Conservation (phyloP, 768 basidiomycete genomes). For the Boletales sp. region DNA sequence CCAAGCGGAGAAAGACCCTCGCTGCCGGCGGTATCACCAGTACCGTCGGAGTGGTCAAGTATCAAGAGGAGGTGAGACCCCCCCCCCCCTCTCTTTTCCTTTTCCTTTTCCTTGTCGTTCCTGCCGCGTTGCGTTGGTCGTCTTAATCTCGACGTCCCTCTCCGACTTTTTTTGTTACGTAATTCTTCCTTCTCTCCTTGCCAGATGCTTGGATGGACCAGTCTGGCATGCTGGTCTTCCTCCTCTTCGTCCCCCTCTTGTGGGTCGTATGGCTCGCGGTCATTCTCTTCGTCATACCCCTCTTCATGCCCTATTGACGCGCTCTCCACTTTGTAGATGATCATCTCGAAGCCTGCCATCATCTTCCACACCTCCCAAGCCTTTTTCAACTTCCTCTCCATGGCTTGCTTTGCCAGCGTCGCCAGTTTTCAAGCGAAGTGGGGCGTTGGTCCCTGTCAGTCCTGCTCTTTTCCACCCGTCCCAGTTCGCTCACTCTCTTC, state of each 20-base stretch:
- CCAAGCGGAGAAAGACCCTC: slow-evolving; percentile 11
- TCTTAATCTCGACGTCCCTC: slow-evolving; percentile 20
- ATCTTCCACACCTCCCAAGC: slow-evolving; percentile 72
- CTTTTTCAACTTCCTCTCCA: slow-evolving; percentile 91
- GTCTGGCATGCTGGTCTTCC: slow-evolving; percentile 52
- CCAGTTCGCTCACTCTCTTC: slow-evolving; percentile 13
- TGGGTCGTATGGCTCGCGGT: slow-evolving; percentile 74
- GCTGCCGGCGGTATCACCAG: slow-evolving; percentile 55
- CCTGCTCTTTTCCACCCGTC: neutral
- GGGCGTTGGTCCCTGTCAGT: slow-evolving; percentile 82
- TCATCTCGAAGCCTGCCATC: slow-evolving; percentile 79
- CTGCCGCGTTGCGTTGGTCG: slow-evolving; percentile 1
- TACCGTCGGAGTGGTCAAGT: slow-evolving; percentile 55
- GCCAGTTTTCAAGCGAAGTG: slow-evolving; percentile 87
- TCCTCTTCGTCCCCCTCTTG: slow-evolving; percentile 62
- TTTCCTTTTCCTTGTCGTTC: slow-evolving; percentile 11
- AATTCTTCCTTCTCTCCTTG: slow-evolving; percentile 26
- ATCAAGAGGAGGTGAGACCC: slow-evolving; percentile 68
- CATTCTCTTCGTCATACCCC: slow-evolving; percentile 18
- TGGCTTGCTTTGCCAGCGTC: slow-evolving; percentile 88
- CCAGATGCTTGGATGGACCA: slow-evolving; percentile 36
- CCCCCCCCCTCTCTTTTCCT: slow-evolving; percentile 5
- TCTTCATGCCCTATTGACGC: slow-evolving; percentile 11
- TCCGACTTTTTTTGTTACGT: slow-evolving; percentile 26
- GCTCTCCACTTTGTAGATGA: slow-evolving; percentile 55